Evolutionary conservation across 768 basidiomycete genomes (phyloP), one percentile per base, ranked within the genome.

Genomic region (Amanita pseudoporphyria): DNA sequence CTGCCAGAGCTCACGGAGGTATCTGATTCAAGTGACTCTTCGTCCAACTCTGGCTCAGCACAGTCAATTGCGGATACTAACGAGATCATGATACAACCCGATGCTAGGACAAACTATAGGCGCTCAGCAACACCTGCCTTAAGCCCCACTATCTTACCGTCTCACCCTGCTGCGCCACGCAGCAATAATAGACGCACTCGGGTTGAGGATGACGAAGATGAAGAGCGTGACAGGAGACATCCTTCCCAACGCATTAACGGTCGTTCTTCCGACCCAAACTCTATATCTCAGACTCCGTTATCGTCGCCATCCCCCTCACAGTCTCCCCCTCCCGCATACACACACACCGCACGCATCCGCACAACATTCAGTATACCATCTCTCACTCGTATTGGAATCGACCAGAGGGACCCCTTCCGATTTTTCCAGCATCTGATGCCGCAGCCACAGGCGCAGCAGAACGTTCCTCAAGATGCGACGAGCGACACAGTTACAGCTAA

Each of bases 201-300:
- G 37, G 78, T 82, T 3, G 79, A 83, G 2, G 76, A 80, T 47
- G 81, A 83, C 49, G 71, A 71, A 5, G 81, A 84, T 53, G 71
- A 73, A 6, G 79, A 78, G 10, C 65, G 81, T 33, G 78, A 84
- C 57, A 71, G 75, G 49, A 72, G 82, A 49, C 81, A 83, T 57
- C 81, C 83, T 14, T 80, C 79, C 18, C 74, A 83, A 60, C 77
- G 82, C 47, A 65, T 67, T 21, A 44, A 43, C 58, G 36, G 41
- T 56, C 52, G 53, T 61, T 57, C 47, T 62, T 6, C 43, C n/a
- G 41, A 60, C 43, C 57, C 54, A 32, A 47, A 54, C 37, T 45
- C 54, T 48, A 53, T 55, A 7, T 46, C 56, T 28, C 39, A 53
- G 39, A 18, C 53, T 35, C 47, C 54, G 21, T 44, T 54, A 32